Base-by-base conservation (phyloP, 2,329 filamentous ascomycete genomes). In the Bipolaris gigantea region DNA sequence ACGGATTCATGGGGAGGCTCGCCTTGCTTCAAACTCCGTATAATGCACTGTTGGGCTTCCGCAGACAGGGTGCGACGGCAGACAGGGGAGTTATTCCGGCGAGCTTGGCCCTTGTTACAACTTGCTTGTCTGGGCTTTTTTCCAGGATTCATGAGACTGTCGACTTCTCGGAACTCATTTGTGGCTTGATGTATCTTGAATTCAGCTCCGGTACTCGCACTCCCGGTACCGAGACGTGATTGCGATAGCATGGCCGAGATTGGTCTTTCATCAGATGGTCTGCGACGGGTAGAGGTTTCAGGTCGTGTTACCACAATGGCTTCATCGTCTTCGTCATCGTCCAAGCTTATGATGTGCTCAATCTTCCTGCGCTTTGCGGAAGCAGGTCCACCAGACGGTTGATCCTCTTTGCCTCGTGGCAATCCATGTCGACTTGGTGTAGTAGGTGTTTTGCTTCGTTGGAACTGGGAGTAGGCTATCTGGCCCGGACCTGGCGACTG, bases 321-420 rank as follows among this genome's bases (percentile, higher is more conserved):
- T 33, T 46, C 34, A 8, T 49, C 39, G 27, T 53, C 43, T 5
- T 53, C 45, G 5, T 64, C 57, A 13, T 64, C 60, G 18, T 62
- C 53, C 11, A 64, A 49, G 39, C 55, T 40, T 21, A 65, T 56
- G 15, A 62, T 50, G 18, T 61, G 50, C 8, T 55, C 43, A 6
- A 39, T 63, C 32, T 65, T 71, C 40, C 59, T 59, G 30, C 66
- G 57, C 35, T 71, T 71, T 8, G 21, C 18, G 11, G 56, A 42
- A 9, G 43, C 35, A 21, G 38, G 15, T 16, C 33, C 47, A 23
- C 33, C 41, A 11, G 38, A 34, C 16, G 34, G 21, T 27, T 19
- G 25, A 19, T 36, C 30, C 8, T 45, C 39, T 4, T 44, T 34
- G 30, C 47, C 35, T 21, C 39, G 48, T 9, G 48, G 47, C 18